These are phyloP conservation scores for Carallia pectinifolia DNA, from an alignment of 345 rosid species.

Conservation along the genomic window DNA sequence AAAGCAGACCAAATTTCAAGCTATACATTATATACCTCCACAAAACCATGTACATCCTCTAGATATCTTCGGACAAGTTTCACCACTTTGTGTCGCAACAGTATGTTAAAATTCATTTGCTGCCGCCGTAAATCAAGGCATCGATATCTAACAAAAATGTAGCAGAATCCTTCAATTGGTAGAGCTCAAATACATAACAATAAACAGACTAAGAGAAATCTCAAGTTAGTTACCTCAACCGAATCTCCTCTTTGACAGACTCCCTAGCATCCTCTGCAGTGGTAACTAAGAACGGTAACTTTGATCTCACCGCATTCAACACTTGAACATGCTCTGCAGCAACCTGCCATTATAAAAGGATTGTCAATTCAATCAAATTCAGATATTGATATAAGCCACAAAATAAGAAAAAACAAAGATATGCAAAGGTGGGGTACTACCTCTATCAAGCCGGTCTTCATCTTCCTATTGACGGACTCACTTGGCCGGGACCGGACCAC, in stretches of 20 bases:
- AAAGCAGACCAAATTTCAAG: not conserved
- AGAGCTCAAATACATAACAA: no score
- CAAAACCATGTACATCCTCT: slow-evolving; percentile 82
- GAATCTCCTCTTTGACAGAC: slow-evolving; percentile 75
- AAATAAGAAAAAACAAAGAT: not conserved
- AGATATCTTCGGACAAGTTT: slow-evolving; percentile 81
- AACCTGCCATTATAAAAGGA: slow-evolving; percentile 39
- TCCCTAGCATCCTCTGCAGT: slow-evolving; percentile 77
- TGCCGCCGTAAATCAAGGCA: slow-evolving; percentile 92
- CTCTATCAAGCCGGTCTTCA: slow-evolving; percentile 83
- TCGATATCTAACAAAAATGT: slow-evolving; percentile 53
- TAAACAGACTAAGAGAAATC: no score
- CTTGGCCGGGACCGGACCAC: slow-evolving; percentile 65
- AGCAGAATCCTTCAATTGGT: not conserved
- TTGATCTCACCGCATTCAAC: slow-evolving; percentile 72
- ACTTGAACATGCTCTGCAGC: slow-evolving; percentile 82
- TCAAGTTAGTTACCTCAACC: slow-evolving; percentile 64
- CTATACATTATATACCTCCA: slow-evolving; percentile 54
- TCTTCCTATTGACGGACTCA: slow-evolving; percentile 76
- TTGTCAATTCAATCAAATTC: not conserved
- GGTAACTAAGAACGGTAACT: slow-evolving; percentile 86
- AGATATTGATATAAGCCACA: not conserved
- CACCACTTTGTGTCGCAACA: slow-evolving; percentile 83
- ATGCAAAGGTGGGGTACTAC: slow-evolving; percentile 26
- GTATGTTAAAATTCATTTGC: slow-evolving; percentile 74